These are phyloP conservation scores for Mycosphaerelloides madeirae DNA, from an alignment of 2,329 filamentous ascomycete genomes.

Conservation along the genomic window DNA sequence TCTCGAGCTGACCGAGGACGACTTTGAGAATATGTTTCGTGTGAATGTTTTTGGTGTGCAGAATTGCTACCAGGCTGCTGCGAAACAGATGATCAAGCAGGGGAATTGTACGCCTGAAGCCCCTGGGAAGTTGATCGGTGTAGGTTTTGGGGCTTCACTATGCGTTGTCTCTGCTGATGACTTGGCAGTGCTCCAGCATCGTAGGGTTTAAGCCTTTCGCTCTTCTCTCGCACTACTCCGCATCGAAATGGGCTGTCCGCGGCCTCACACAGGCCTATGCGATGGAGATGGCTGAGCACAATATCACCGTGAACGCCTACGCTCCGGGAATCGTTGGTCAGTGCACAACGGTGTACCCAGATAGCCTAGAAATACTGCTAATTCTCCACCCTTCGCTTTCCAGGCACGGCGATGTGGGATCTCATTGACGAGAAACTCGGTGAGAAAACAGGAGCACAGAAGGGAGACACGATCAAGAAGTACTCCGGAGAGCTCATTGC, in stretches of 20 bases:
- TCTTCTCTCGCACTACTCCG: constrained; percentile 58
- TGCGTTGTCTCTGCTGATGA: neutral
- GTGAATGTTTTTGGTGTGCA: constrained; percentile 63
- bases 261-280: constrained; percentile 63
- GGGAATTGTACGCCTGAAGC: constrained; percentile 40
- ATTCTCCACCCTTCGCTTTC: too few relatives aligned
- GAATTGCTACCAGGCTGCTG: constrained; percentile 60
- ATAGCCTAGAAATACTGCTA: too few relatives aligned
- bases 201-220: constrained; percentile 58
- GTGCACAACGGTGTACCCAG: too few relatives aligned
- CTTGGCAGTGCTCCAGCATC: constrained; percentile 37
- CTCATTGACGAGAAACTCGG: constrained; percentile 59
- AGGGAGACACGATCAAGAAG: constrained; percentile 47
- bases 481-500: constrained; percentile 52
- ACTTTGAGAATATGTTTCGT: constrained; percentile 56
- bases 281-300: constrained; percentile 59
- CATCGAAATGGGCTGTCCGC: constrained; percentile 62
- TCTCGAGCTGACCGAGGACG: constrained; percentile 54
- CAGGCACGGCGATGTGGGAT: constrained; percentile 65
- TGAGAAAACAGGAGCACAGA: constrained; percentile 47
- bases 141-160: neutral
- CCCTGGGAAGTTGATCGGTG: constrained; percentile 34
- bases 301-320: constrained; percentile 64
- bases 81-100: constrained; percentile 61
- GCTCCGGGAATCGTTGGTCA: constrained; percentile 65